Percentiles rank a stretch among this genome's conserved stretches.
Conservation (phyloP, 2,329 filamentous ascomycete genomes). For the Furcasterigmium sp. region DNA sequence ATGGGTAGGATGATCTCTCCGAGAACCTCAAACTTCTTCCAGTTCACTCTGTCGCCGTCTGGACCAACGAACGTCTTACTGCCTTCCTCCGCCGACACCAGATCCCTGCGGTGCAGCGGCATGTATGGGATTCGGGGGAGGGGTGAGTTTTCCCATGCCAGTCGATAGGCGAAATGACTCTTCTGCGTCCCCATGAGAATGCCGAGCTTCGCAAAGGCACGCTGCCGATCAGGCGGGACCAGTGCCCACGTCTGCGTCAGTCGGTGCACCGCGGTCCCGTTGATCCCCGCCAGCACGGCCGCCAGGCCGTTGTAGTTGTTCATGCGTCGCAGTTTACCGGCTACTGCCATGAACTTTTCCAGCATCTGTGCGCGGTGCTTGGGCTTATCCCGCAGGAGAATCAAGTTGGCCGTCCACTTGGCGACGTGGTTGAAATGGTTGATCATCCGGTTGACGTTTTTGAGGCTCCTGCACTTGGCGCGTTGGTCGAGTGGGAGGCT, state of each 20-base stretch:
- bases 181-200: conserved; percentile 92
- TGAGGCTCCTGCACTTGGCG: conserved; percentile 69
- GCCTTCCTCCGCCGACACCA: conserved; percentile 88
- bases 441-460: conserved; percentile 92
- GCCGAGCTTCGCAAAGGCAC: conserved; percentile 81
- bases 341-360: conserved; percentile 93
- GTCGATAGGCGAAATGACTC: conserved; percentile 89
- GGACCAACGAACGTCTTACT: conserved; percentile 82
- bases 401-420: conserved; percentile 77
- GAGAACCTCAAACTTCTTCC: conserved; percentile 97
- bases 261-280: conserved; percentile 79
- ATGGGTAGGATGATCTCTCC: conserved; percentile 87
- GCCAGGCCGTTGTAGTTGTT: conserved; percentile 98
- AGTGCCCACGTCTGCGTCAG: conserved; percentile 74
- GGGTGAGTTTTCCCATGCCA: conserved; percentile 95
- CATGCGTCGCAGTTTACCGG: conserved; percentile 75
- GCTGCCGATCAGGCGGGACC: conserved; percentile 65
- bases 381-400: conserved; percentile 86
- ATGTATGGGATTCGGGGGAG: conserved; percentile 89
- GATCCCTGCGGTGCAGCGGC: conserved; percentile 80
- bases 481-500: conserved; percentile 67
- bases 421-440: conserved; percentile 85
- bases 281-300: conserved; percentile 90
- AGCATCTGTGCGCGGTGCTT: conserved; percentile 89
- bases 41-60: conserved; percentile 76